phyloP scores from a whole-genome alignment of 495 filamentous ascomycete genomes.

The Apodospora peruviana region DNA sequence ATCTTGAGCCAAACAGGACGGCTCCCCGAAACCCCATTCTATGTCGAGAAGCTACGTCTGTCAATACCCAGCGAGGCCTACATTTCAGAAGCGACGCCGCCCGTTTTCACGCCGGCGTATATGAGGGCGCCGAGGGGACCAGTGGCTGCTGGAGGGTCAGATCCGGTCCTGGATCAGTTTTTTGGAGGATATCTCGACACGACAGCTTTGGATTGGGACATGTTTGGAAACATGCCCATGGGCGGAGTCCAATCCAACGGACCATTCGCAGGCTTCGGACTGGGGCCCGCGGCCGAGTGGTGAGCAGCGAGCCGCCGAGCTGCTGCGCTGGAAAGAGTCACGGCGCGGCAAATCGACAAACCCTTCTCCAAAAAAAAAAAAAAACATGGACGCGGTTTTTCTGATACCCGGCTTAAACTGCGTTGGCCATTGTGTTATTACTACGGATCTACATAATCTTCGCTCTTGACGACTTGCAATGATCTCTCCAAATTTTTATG shows the following conservation, averaged over 20 bases:
- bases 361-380: too few relatives aligned
- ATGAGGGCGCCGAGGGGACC: background rate
- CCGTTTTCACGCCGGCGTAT: constrained; percentile 10
- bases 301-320: too few relatives aligned
- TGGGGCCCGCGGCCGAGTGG: constrained; percentile 17
- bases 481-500: too few relatives aligned
- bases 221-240: constrained; percentile 22
- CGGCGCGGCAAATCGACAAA: too few relatives aligned
- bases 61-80: constrained; percentile 16
- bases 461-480: constrained; percentile 4
- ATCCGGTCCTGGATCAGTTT: constrained; percentile 24
- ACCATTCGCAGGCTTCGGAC: constrained; percentile 15
- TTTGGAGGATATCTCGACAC: constrained; percentile 28
- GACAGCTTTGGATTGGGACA: constrained; percentile 38
- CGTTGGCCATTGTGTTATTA: background rate
- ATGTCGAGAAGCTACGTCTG: constrained; percentile 26
- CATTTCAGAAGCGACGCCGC: constrained; percentile 18
- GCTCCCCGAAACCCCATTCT: constrained; percentile 26
- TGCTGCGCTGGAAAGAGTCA: too few relatives aligned
- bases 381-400: too few relatives aligned
- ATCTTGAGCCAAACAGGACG: constrained; percentile 13
- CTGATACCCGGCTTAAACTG: background rate
- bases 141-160: background rate
- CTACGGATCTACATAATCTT: background rate
- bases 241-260: background rate